Conservation (phyloP, 352 stramenopile species). For the Phytophthora sojae region DNA sequence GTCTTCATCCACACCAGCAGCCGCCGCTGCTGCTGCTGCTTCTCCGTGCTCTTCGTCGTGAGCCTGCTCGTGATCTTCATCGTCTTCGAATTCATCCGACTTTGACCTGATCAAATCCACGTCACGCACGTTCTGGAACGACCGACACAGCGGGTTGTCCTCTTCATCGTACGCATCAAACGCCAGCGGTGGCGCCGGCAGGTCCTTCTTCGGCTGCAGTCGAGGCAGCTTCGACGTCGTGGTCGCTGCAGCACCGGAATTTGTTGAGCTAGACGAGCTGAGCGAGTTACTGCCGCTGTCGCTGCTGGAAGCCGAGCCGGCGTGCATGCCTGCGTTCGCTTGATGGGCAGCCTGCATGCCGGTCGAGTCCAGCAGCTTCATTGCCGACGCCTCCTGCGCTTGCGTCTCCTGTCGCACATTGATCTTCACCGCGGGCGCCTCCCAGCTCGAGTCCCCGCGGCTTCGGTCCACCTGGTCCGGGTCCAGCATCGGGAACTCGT, state of each 20-base stretch:
- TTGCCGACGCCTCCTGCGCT: neutral
- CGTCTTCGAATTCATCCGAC: conserved; percentile 26
- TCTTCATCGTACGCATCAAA: conserved; percentile 60
- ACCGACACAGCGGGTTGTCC: conserved; percentile 51
- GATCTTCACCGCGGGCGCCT: conserved; percentile 23
- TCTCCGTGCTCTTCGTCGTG: conserved; percentile 32
- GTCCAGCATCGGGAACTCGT: conserved; percentile 48
- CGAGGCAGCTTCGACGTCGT: conserved; percentile 31
- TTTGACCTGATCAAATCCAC: conserved; percentile 48
- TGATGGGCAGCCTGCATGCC: conserved; percentile 26
- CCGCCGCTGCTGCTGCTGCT: neutral
- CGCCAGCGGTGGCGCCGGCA: conserved; percentile 8
- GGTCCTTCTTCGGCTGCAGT: conserved; percentile 37
- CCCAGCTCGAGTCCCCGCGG: conserved; percentile 53
- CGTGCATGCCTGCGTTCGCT: conserved; percentile 19
- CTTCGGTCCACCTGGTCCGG: conserved; percentile 38
- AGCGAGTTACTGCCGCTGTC: conserved; percentile 21
- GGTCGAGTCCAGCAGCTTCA: conserved; percentile 29
- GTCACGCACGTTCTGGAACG: conserved; percentile 64
- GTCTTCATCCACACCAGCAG: conserved; percentile 15
- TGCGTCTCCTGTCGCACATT: conserved; percentile 11
- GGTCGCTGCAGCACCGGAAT: neutral
- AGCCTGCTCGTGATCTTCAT: conserved; percentile 30
- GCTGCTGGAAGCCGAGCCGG: neutral
- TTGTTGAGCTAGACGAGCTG: conserved; percentile 14